These are phyloP conservation scores for Boletales sp. DNA, from an alignment of 768 basidiomycete species.

Conservation along the genomic window DNA sequence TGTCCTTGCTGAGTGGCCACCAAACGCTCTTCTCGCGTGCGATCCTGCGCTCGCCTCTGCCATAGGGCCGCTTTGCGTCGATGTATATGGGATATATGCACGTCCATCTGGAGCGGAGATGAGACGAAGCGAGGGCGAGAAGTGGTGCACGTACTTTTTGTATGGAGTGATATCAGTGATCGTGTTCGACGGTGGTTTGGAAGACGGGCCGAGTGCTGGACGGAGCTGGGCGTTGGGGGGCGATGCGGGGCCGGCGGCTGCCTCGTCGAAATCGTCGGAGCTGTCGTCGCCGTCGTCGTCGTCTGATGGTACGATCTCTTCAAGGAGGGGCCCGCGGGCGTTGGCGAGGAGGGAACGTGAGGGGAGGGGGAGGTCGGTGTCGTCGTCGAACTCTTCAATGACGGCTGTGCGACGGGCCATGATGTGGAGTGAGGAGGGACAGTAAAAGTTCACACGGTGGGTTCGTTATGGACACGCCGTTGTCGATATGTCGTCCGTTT, in stretches of 20 bases:
- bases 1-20: constrained; percentile 95
- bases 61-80: constrained; percentile 89
- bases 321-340: constrained; percentile 68
- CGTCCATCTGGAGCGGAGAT: constrained; percentile 65
- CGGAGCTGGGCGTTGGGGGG: constrained; percentile 35
- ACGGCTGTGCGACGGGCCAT: constrained; percentile 74
- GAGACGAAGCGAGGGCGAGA: background rate
- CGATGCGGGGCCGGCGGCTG: constrained; percentile 52
- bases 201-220: constrained; percentile 14
- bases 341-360: constrained; percentile 61
- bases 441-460: constrained; percentile 24
- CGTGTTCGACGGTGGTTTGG: constrained; percentile 31
- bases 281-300: constrained; percentile 36
- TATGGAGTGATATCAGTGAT: constrained; percentile 79
- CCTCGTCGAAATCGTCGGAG: too few relatives aligned
- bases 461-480: constrained; percentile 2
- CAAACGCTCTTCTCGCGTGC: constrained; percentile 75
- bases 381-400: constrained; percentile 88
- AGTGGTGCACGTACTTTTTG: constrained; percentile 57
- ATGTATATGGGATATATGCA: constrained; percentile 97
- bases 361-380: constrained; percentile 86
- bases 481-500: constrained; percentile 47
- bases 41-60: constrained; percentile 79
- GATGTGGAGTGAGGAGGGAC: constrained; percentile 5
- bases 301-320: constrained; percentile 61